These are phyloP conservation scores for Barnettozyma sucrosica DNA, from an alignment of 805 yeast genomes.

Conservation along the genomic window DNA sequence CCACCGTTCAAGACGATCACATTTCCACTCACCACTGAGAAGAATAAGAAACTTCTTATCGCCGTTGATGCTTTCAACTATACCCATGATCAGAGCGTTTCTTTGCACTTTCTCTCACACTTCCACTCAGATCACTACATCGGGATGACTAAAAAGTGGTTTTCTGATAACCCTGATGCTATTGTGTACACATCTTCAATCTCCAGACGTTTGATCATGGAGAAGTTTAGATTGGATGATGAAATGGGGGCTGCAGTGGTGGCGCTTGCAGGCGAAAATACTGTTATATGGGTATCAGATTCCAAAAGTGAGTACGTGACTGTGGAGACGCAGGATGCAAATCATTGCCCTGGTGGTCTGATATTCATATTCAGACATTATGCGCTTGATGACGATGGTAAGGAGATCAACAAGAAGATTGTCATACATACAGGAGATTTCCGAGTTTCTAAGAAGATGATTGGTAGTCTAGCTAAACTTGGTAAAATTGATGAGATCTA, in stretches of 20 bases:
- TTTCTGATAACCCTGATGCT: constrained; percentile 38
- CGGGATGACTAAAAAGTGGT: constrained; percentile 77
- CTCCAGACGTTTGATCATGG: constrained; percentile 56
- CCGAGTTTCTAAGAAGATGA: constrained; percentile 51
- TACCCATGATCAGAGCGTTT: constrained; percentile 33
- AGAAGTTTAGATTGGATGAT: constrained; percentile 35
- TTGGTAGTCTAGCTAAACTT: constrained; percentile 9
- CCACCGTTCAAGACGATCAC: constrained; percentile 50
- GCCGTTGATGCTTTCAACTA: constrained; percentile 67
- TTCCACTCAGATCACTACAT: constrained; percentile 94
- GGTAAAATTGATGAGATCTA: constrained; percentile 54
- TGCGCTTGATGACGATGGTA: constrained; percentile 22
- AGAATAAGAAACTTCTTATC: constrained; percentile 22
- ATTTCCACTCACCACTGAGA: constrained; percentile 27
- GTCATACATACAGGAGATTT: constrained; percentile 92
- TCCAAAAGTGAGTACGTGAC: constrained; percentile 32
- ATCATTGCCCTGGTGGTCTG: constrained; percentile 96
- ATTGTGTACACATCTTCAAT: constrained; percentile 65
- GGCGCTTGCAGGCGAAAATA: background rate
- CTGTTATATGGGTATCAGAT: background rate
- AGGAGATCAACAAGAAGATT: constrained; percentile 26
- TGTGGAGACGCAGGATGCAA: constrained; percentile 73
- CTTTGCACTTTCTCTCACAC: constrained; percentile 64
- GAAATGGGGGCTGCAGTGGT: background rate
- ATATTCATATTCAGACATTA: constrained; percentile 63